A percentile compares a stretch with the other conserved stretches of the same genome.
Evolutionary conservation across 371 early-diverging fungal species (phyloP).

Genomic region (Mortierella sp.): DNA sequence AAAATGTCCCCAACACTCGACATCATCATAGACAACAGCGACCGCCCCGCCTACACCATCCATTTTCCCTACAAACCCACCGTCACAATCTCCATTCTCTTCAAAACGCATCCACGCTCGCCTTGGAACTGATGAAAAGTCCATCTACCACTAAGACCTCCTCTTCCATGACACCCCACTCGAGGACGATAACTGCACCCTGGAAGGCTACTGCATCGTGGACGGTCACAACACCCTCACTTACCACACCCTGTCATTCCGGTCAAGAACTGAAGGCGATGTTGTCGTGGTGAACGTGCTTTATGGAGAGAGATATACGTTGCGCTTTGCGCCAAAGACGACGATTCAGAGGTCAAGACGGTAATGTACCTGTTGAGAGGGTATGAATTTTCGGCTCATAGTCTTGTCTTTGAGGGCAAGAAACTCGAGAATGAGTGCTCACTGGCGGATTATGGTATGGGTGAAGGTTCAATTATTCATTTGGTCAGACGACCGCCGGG

Average conservation of each 20-base stretch:
- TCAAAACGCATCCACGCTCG: constrained; percentile 8
- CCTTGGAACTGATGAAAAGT: neutral
- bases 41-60: constrained; percentile 9
- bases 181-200: constrained; percentile 8
- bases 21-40: constrained; percentile 16
- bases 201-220: constrained; percentile 17
- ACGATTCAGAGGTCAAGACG: constrained; percentile 59
- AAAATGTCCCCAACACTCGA: neutral
- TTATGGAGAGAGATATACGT: constrained; percentile 59
- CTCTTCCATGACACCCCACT: constrained; percentile 9
- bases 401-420: neutral
- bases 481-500: neutral
- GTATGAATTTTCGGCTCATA: too few species aligned
- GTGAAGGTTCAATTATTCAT: neutral
- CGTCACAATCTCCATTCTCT: constrained; percentile 25
- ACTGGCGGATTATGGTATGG: neutral
- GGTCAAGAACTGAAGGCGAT: neutral
- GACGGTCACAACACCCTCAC: constrained; percentile 8
- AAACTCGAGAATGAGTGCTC: neutral
- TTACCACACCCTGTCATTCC: neutral
- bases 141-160: neutral
- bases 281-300: constrained; percentile 58
- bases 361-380: constrained; percentile 60
- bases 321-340: too few species aligned
- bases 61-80: constrained; percentile 8